Base-by-base conservation (phyloP, 2,329 filamentous ascomycete species). In the Hymenoscyphus fraxineus region DNA sequence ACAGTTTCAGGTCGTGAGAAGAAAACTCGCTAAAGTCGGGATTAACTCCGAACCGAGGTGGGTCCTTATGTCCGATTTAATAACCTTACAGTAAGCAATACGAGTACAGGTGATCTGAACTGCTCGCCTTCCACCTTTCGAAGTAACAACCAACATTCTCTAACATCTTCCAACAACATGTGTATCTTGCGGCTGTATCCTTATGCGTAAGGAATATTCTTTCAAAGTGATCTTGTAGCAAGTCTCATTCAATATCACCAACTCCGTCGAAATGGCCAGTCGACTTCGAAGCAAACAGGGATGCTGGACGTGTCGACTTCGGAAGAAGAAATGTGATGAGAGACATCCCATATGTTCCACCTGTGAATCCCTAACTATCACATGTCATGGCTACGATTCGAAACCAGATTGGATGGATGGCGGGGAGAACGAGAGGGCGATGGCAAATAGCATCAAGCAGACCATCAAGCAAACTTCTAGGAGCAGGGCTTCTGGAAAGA, bases 301-400 rank as follows among this genome's bases (percentile, higher is more conserved):
- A 67, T 89, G 85, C 82, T 88, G 87, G 76, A 88, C 85, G 59
- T 88, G 85, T 80, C 81, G 85, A 73, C 76, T 88, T 69, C 79
- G 85, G 71, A 81, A 85, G 67, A 88, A 88, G 79, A 88, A 88
- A 81, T 88, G 85, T 77, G 85, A 88, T 72, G 85, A 88, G 76
- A 82, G 82, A 69, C 79, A 80, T 64, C 84, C 84, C 64, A 77
- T 80, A 72, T 88, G 85, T 80, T 81, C 83, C 10, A 85, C 85
- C 66, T 88, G 85, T 81, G 85, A 84, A 63, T 72, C 76, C 1
- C 80, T 88, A n/a, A 78, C 82, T 59, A 87, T 88, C 64, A 80
- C 80, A 16, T 88, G 86, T 71, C 75, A 84, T 67, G 86, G 81
- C 68, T 77, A 78, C 66, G 79, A 81, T 2, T 73, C 77, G 57